phyloP scores from a whole-genome alignment of 495 filamentous ascomycete genomes.

The Cudoniella acicularis region DNA sequence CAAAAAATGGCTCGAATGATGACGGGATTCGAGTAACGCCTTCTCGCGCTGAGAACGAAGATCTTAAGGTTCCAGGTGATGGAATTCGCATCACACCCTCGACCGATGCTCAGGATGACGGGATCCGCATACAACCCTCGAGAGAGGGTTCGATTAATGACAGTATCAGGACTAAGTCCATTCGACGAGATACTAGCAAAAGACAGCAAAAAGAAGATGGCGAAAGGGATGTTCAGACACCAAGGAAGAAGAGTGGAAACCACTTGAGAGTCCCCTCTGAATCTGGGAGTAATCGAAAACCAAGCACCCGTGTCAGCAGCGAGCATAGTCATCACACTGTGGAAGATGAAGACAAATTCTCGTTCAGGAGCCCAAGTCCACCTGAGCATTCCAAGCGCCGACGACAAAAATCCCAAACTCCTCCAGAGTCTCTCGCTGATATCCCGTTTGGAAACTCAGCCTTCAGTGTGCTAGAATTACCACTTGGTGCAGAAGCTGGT shows the following conservation, averaged over 20 bases:
- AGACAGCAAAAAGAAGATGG: constrained; percentile 18
- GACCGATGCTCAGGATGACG: constrained; percentile 21
- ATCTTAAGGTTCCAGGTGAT: constrained; percentile 21
- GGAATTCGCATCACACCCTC: constrained; percentile 22
- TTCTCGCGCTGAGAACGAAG: not conserved
- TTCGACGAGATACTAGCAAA: constrained; percentile 25
- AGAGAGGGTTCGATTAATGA: constrained; percentile 20
- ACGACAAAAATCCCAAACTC: constrained; percentile 17
- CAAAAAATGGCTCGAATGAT: constrained; percentile 18
- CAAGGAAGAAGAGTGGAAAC: constrained; percentile 16
- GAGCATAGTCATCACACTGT: not conserved
- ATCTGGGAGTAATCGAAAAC: constrained; percentile 1
- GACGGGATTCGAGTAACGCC: constrained; percentile 19
- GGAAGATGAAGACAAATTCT: constrained; percentile 15
- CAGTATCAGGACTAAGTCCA: constrained; percentile 31
- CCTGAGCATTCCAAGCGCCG: constrained; percentile 14
- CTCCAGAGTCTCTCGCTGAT: constrained; percentile 43
- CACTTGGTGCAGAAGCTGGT: constrained; percentile 38
- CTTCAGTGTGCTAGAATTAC: constrained; percentile 52
- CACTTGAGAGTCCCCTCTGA: constrained; percentile 9
- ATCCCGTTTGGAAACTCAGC: constrained; percentile 55
- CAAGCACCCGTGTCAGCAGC: constrained; percentile 2
- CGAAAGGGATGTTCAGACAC: not conserved
- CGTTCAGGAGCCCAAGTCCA: constrained; percentile 13
- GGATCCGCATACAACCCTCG: constrained; percentile 24